A percentile compares a stretch with the other conserved stretches of the same genome.
Evolutionary conservation across 1,284 basidiomycete genomes (phyloP).

Genomic region (Boletus semigastroideus): DNA sequence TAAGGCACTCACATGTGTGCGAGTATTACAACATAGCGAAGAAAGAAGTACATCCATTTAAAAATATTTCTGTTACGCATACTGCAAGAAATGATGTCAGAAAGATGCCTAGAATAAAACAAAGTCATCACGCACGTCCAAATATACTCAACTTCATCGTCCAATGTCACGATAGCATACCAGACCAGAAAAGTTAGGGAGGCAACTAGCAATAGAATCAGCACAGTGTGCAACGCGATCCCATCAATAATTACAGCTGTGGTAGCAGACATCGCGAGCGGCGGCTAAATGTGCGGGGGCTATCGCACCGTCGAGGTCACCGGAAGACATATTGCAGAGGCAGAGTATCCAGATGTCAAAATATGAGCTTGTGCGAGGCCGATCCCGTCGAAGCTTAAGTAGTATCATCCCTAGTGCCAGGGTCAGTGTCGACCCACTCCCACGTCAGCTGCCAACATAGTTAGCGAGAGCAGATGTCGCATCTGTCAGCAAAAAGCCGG

Average conservation of each 20-base stretch:
- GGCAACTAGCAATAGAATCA: conserved; percentile 11
- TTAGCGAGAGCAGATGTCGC: neutral
- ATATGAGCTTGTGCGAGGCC: neutral
- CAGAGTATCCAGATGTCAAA: neutral
- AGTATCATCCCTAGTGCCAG: neutral
- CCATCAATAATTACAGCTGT: conserved; percentile 12
- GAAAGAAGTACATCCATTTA: conserved; percentile 26
- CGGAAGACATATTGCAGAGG: neutral
- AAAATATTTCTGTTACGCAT: conserved; percentile 18
- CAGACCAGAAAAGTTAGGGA: conserved; percentile 18
- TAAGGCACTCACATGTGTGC: conserved; percentile 16
- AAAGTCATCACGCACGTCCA: conserved; percentile 17
- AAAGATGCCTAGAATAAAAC: neutral
- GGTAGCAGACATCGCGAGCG: conserved; percentile 11
- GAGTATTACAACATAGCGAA: conserved; percentile 21
- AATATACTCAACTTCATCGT: conserved; percentile 23
- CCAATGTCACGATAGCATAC: conserved; percentile 14
- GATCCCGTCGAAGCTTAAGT: neutral
- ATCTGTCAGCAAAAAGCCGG: no score
- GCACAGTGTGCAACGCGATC: neutral
- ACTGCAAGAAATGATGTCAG: conserved; percentile 5
- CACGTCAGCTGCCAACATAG: neutral
- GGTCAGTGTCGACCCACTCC: neutral
- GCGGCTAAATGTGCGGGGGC: neutral
- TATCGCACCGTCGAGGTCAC: neutral